These are phyloP conservation scores for Cryptococcus deneoformans DNA, from an alignment of 1,284 basidiomycete species.

Conservation along the genomic window DNA sequence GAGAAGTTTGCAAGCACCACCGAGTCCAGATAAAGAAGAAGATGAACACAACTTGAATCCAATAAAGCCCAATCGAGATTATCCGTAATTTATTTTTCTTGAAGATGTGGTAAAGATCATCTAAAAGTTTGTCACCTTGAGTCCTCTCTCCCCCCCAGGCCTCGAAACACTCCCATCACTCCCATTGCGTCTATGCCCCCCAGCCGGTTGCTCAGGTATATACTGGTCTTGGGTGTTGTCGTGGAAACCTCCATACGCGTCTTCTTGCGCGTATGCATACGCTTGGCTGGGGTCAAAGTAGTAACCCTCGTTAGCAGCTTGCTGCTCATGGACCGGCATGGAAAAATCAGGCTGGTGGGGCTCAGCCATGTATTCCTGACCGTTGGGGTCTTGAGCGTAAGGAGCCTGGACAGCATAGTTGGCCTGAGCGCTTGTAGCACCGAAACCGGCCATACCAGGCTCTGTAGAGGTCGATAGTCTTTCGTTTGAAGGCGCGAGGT, in stretches of 20 bases:
- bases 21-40: not conserved
- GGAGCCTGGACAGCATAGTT: conserved; percentile 10
- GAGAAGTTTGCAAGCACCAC: not conserved
- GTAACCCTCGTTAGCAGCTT: conserved; percentile 12
- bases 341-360: conserved; percentile 12
- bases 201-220: not conserved
- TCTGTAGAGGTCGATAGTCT: conserved; percentile 32
- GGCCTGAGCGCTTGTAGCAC: conserved; percentile 23
- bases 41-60: not conserved
- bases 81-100: not conserved
- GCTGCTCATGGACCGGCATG: not conserved
- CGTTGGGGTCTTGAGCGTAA: conserved; percentile 1
- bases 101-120: too few relatives aligned
- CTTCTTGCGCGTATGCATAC: conserved; percentile 28
- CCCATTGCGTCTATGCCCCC: conserved; percentile 3
- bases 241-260: conserved; percentile 27
- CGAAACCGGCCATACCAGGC: conserved; percentile 36
- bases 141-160: conserved; percentile 8
- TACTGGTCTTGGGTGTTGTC: conserved; percentile 1
- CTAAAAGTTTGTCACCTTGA: conserved; percentile 10
- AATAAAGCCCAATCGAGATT: not conserved
- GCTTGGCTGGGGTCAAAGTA: conserved; percentile 48
- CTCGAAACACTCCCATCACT: conserved; percentile 12
- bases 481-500: conserved; percentile 13
- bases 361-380: conserved; percentile 3